Percentiles rank a stretch among this genome's conserved stretches.
phyloP scores from a whole-genome alignment of 2,329 filamentous ascomycete genomes.

The Aureobasidium leucospermi region DNA sequence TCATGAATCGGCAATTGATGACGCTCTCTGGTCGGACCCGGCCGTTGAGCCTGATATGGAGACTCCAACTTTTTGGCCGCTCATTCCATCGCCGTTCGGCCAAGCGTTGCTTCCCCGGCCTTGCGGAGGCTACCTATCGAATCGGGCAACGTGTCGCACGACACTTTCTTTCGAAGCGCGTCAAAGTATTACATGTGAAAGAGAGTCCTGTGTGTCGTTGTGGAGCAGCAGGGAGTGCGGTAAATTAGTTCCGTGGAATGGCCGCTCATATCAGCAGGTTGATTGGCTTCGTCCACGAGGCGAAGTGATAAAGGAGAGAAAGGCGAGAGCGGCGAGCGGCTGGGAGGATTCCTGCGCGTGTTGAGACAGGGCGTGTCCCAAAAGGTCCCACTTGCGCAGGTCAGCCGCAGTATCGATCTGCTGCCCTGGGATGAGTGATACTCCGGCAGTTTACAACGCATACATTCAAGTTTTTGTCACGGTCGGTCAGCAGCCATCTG shows the following conservation, averaged over 20 bases:
- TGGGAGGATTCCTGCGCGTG: not conserved
- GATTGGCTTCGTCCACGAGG: not conserved
- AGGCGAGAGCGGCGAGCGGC: not conserved
- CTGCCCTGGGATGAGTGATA: not conserved
- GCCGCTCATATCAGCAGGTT: not conserved
- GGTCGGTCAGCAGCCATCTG: not conserved
- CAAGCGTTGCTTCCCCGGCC: conserved; percentile 3
- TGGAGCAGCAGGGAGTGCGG: not conserved
- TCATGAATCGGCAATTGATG: not conserved
- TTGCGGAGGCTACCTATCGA: not conserved
- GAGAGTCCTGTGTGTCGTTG: not conserved
- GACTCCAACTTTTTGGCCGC: not conserved
- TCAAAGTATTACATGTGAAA: not conserved
- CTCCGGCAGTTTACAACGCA: not conserved
- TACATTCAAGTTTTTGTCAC: not conserved
- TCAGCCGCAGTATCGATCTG: not conserved
- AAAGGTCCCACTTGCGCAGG: not conserved
- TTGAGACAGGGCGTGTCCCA: not conserved
- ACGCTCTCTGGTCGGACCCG: not conserved
- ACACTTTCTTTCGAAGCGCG: not conserved
- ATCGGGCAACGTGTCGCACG: conserved; percentile 7
- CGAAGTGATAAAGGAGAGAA: not conserved
- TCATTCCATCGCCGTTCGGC: not conserved
- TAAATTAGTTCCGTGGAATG: not conserved
- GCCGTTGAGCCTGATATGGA: not conserved